Conservation (phyloP, 768 basidiomycete genomes). For the Trametes cingulata region DNA sequence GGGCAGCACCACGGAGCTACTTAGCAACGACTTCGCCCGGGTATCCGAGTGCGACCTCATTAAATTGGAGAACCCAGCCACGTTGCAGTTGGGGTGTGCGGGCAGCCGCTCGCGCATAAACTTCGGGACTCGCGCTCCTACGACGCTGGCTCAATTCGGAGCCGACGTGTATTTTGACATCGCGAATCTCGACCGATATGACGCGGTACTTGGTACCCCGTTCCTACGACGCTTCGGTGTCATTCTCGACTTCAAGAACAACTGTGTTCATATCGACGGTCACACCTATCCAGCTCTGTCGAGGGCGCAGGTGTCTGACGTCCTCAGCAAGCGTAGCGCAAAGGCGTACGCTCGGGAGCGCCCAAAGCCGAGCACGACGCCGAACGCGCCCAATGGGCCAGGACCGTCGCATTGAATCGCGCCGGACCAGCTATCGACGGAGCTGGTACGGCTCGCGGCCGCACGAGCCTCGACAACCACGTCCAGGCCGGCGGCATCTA, state of each 20-base stretch:
- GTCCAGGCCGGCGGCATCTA: no score
- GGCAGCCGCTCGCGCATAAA: not conserved
- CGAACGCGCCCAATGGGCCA: not conserved
- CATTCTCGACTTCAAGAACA: not conserved
- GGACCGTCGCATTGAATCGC: no score
- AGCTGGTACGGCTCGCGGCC: no score
- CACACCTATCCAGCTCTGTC: not conserved
- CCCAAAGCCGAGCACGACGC: not conserved
- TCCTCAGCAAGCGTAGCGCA: not conserved
- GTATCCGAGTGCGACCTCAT: not conserved
- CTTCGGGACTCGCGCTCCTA: not conserved
- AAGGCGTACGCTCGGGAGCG: not conserved
- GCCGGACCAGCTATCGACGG: no score
- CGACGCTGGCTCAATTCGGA: not conserved
- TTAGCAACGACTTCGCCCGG: not conserved
- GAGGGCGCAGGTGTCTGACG: not conserved
- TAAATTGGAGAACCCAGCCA: not conserved
- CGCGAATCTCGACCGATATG: conserved; percentile 28
- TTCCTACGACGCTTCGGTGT: conserved; percentile 23
- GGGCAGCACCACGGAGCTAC: not conserved
- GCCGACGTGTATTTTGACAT: conserved; percentile 3
- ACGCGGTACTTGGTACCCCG: conserved; percentile 32
- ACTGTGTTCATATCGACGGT: not conserved
- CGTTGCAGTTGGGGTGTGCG: not conserved
- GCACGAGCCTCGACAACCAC: no score